Conservation (phyloP, 2,329 filamentous ascomycete genomes). For the Tolypocladium inflatum region DNA sequence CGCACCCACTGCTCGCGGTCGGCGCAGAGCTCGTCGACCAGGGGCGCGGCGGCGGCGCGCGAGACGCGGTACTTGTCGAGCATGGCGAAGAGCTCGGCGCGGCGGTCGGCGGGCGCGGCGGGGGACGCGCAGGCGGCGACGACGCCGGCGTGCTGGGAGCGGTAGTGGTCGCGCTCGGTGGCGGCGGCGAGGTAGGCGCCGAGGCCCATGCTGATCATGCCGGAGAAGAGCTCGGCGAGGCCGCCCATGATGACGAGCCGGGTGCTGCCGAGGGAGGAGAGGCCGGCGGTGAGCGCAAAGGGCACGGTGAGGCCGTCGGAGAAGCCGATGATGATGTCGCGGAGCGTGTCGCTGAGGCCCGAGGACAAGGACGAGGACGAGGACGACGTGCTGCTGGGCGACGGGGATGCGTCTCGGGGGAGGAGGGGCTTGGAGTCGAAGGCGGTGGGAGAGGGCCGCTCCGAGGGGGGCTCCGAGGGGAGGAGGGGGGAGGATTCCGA, state of each 20-base stretch:
- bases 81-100: conserved; percentile 38
- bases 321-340: conserved; percentile 65
- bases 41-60: conserved; percentile 27
- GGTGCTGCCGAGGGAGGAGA: conserved; percentile 56
- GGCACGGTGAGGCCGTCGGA: conserved; percentile 73
- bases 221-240: conserved; percentile 65
- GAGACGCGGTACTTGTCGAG: conserved; percentile 41
- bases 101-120: conserved; percentile 30
- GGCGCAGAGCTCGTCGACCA: conserved; percentile 40
- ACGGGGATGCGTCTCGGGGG: conserved; percentile 13
- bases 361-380: conserved; percentile 11
- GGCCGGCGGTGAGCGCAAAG: conserved; percentile 67
- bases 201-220: conserved; percentile 69
- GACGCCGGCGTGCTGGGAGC: conserved; percentile 37
- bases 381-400: conserved; percentile 4
- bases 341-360: conserved; percentile 36
- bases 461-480: conserved; percentile 18
- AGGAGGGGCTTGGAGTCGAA: conserved; percentile 15
- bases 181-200: conserved; percentile 62
- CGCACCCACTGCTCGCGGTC: conserved; percentile 39
- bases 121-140: conserved; percentile 28
- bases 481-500: conserved; percentile 24
- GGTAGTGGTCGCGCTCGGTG: conserved; percentile 43
- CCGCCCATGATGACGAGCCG: conserved; percentile 62
- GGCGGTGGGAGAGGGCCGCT: conserved; percentile 10